Percentiles rank a stretch among this genome's conserved stretches.
phyloP scores from a whole-genome alignment of 1,139 yeast species.

The Saccharomycopsis hybrid region DNA sequence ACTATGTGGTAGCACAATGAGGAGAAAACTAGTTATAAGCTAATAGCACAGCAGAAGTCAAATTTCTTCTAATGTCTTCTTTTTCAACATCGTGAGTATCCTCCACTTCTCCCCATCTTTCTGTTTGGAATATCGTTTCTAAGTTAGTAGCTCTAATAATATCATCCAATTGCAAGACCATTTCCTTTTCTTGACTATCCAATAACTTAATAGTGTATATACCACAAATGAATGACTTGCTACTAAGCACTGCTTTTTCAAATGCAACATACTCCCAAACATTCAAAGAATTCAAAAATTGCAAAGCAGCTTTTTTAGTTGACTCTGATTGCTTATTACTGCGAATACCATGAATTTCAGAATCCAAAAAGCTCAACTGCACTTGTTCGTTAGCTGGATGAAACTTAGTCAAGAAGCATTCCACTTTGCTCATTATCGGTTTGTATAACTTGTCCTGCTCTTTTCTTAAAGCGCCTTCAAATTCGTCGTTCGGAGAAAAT shows the following conservation, averaged over 20 bases:
- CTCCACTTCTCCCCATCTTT: constrained; percentile 96
- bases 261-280: constrained; percentile 79
- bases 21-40: constrained; percentile 33
- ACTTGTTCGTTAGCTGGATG: constrained; percentile 31
- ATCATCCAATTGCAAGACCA: constrained; percentile 48
- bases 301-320: constrained; percentile 54
- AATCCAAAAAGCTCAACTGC: constrained; percentile 57
- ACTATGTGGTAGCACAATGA: too few species aligned
- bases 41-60: constrained; percentile 74
- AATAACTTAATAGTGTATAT: constrained; percentile 31
- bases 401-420: constrained; percentile 48
- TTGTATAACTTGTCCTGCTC: constrained; percentile 72
- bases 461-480: constrained; percentile 70
- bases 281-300: constrained; percentile 59
- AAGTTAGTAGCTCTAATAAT: constrained; percentile 72
- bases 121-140: constrained; percentile 80
- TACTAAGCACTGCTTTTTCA: constrained; percentile 78
- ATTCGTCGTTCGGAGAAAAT: constrained; percentile 75
- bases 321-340: constrained; percentile 67
- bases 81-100: constrained; percentile 96
- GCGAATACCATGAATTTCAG: constrained; percentile 71
- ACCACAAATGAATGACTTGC: constrained; percentile 86
- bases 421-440: constrained; percentile 67
- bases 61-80: constrained; percentile 76
- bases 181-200: constrained; percentile 25